Percentiles rank a stretch among this genome's conserved stretches.
Conservation (phyloP, 305 asterid species). For the Euphrasia arctica region DNA sequence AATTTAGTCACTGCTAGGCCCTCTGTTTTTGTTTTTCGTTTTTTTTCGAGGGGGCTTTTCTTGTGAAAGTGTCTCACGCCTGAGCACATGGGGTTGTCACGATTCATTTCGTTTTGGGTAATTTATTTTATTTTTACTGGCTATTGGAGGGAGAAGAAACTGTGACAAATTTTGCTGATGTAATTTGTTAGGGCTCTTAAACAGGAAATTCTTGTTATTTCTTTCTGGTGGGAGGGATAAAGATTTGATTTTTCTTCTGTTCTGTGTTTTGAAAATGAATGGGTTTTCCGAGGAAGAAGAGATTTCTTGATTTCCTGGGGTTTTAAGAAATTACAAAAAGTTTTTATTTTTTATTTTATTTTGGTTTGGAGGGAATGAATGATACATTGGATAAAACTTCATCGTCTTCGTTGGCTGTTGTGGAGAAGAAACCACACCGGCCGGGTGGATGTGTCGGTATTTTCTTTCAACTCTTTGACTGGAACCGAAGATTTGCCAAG, state of each 20-base stretch:
- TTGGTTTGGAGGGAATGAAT: conserved; percentile 39
- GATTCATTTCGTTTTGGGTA: conserved; percentile 28
- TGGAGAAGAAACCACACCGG: conserved; percentile 75
- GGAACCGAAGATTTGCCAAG: conserved; percentile 91
- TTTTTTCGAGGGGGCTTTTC: conserved; percentile 30
- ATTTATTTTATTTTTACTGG: conserved; percentile 20
- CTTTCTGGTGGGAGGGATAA: conserved; percentile 10
- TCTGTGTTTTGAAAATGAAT: conserved; percentile 25
- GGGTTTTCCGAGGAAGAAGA: conserved; percentile 30
- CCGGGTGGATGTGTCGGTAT: conserved; percentile 89
- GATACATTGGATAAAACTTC: conserved; percentile 49
- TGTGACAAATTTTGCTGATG: conserved; percentile 17
- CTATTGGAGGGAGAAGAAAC: conserved; percentile 26
- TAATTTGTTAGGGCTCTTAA: conserved; percentile 25
- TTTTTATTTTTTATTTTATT: too few relatives aligned
- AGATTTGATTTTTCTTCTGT: conserved; percentile 22
- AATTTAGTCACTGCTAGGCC: conserved; percentile 19
- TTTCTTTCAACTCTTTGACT: conserved; percentile 85
- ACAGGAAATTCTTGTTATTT: neutral
- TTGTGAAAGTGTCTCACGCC: conserved; percentile 40
- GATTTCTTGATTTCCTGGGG: conserved; percentile 18
- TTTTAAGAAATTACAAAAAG: neutral
- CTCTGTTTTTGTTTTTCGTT: conserved; percentile 27
- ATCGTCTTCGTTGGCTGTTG: conserved; percentile 56
- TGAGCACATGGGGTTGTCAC: conserved; percentile 31